These are phyloP conservation scores for Trametes coccinea DNA, from an alignment of 768 basidiomycete species.

Conservation along the genomic window DNA sequence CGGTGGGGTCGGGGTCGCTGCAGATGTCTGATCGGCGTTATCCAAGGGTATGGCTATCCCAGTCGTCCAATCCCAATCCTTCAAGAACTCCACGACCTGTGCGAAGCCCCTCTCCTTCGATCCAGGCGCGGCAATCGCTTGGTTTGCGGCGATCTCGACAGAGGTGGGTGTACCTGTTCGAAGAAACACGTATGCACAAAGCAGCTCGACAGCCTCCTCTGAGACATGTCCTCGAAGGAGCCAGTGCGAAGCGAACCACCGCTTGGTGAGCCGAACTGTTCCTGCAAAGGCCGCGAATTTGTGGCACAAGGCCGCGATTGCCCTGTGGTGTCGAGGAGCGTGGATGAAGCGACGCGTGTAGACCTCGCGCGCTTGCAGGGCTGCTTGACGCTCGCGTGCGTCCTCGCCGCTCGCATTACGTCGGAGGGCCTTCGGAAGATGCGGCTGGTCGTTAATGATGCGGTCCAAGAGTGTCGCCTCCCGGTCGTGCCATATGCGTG, in stretches of 20 bases:
- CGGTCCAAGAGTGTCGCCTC: conserved; percentile 79
- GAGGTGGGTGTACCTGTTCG: conserved; percentile 41
- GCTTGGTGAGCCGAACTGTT: conserved; percentile 85
- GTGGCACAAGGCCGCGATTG: conserved; percentile 77
- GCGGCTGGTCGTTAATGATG: conserved; percentile 50
- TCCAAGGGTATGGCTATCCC: conserved; percentile 70
- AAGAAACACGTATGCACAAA: conserved; percentile 80
- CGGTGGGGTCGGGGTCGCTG: not conserved
- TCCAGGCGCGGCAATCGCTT: conserved; percentile 53
- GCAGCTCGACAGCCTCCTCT: conserved; percentile 79
- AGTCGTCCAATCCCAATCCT: conserved; percentile 82
- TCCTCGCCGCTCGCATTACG: conserved; percentile 22
- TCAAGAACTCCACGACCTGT: conserved; percentile 67
- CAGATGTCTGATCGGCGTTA: conserved; percentile 46
- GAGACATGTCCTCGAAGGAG: conserved; percentile 72
- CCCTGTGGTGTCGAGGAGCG: conserved; percentile 82
- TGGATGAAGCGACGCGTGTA: conserved; percentile 77
- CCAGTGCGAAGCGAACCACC: conserved; percentile 93
- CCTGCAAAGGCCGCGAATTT: conserved; percentile 76
- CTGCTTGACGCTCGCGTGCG: conserved; percentile 53
- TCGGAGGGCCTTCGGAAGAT: conserved; percentile 30
- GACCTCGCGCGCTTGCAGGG: conserved; percentile 54
- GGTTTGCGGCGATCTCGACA: conserved; percentile 34
- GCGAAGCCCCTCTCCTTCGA: conserved; percentile 85
- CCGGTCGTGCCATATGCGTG: conserved; percentile 84